Evolutionary conservation across 1,284 basidiomycete species (phyloP), one percentile per base, ranked within the genome.

Genomic region (Ustilago sp.): DNA sequence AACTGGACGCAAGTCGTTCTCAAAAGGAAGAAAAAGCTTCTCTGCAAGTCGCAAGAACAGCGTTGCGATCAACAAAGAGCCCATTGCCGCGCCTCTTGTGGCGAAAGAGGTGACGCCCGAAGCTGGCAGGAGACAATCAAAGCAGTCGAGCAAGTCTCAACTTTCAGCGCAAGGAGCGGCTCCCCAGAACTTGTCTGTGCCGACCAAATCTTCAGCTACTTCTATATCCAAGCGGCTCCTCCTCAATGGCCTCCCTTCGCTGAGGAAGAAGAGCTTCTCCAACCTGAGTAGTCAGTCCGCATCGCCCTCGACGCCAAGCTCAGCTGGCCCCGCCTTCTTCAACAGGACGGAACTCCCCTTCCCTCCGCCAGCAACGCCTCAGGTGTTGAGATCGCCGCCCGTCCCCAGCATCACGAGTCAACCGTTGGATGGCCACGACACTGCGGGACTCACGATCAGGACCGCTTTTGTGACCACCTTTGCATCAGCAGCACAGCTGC

Each of bases 191-290:
- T 48, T 60, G 36, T 47, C 58, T 7, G 57, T 23, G 13, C 57
- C 48, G 17, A 9, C 63, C 32, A 70, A 61, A 43, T 23, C 63
- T 58, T 55, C 71, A 3, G 38, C 47, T 11, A 32, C 58, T 9
- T 57, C 62, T 23, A 41, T 69, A 23, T 65, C 72, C 8, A 74
- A 69, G 34, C 66, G 72, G 3, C 41, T 68, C 38, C 57, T 65
- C 8, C 56, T 74, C 41, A 63, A 63, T 13, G 67, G 72, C 32
- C 63, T 74, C 15, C 59, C 71, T 6, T 59, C 59, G 2, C 50
- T 81, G 31, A 51, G 78, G 3, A 81, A 80, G 64, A 81, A 81
- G 64, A 81, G 80, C 61, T 53, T 77, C 31, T 59, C 73, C 8
- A 76, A 66, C 41, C 63, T 76, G 32, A 57, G 53, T 39, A 50